Evolutionary conservation across 1,139 yeast species (phyloP).

Genomic region (Saccharomyces pastorianus): DNA sequence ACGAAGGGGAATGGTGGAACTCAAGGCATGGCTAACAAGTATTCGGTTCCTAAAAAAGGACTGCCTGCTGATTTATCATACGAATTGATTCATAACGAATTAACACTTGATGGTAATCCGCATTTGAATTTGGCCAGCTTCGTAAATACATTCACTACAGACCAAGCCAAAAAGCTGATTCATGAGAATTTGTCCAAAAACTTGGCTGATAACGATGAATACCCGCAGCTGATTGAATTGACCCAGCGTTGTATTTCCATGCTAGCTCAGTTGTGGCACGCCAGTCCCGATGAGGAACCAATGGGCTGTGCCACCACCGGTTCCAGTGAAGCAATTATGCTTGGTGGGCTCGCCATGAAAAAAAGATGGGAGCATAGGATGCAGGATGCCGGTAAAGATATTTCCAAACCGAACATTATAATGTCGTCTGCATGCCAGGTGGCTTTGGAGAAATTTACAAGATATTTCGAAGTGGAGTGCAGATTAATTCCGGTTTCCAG

Average conservation of each 20-base stretch:
- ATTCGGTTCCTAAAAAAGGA: conserved; percentile 51
- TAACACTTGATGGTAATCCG: conserved; percentile 78
- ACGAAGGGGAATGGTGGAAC: conserved; percentile 3
- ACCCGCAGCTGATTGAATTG: conserved; percentile 73
- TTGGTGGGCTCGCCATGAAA: conserved; percentile 89
- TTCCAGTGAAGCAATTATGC: conserved; percentile 86
- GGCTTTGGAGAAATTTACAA: conserved; percentile 87
- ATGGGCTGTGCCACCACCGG: conserved; percentile 92
- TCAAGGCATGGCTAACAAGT: conserved; percentile 31
- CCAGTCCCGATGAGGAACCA: conserved; percentile 39
- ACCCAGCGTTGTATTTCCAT: conserved; percentile 80
- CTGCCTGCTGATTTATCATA: conserved; percentile 47
- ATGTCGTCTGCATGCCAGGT: conserved; percentile 95
- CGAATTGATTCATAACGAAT: conserved; percentile 60
- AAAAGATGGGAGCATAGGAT: conserved; percentile 74
- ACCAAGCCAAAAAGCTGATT: conserved; percentile 44
- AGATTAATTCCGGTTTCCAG: conserved; percentile 60
- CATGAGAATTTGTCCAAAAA: conserved; percentile 73
- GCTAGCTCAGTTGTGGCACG: conserved; percentile 74
- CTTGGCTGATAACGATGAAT: conserved; percentile 88
- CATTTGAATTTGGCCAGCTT: conserved; percentile 80
- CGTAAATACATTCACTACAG: conserved; percentile 67
- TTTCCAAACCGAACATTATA: conserved; percentile 67
- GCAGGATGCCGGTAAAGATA: conserved; percentile 50
- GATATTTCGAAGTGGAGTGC: conserved; percentile 86